phyloP scores from a whole-genome alignment of 2,329 filamentous ascomycete genomes.

The Monosporascus sp. region DNA sequence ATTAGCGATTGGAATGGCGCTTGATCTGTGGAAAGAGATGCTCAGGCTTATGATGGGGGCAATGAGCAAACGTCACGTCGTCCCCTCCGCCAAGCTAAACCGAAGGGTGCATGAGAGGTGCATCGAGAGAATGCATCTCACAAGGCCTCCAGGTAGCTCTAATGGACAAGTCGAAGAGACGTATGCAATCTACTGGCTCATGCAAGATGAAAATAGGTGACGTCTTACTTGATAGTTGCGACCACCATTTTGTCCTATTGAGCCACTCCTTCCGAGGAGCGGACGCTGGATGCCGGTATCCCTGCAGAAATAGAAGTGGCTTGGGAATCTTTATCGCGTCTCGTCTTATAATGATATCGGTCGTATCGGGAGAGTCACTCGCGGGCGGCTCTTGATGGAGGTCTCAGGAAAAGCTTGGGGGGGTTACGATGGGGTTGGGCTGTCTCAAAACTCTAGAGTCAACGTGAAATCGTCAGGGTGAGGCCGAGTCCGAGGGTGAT shows the following conservation, averaged over 20 bases:
- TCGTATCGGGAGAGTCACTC: not conserved
- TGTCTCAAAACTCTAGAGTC: too few relatives aligned
- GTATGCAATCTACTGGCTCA: not conserved
- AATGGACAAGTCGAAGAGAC: not conserved
- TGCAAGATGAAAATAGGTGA: conserved; percentile 15
- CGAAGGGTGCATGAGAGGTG: not conserved
- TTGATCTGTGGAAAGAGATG: conserved; percentile 2
- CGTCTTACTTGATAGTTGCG: conserved; percentile 59
- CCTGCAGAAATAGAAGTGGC: conserved; percentile 1
- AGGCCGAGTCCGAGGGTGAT: too few relatives aligned
- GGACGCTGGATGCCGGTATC: conserved; percentile 12
- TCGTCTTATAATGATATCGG: not conserved
- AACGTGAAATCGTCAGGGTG: too few relatives aligned
- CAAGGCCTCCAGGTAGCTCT: not conserved
- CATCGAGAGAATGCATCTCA: not conserved
- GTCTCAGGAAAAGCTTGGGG: not conserved
- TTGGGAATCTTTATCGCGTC: not conserved
- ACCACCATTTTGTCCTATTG: conserved; percentile 49
- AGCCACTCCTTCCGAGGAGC: conserved; percentile 34
- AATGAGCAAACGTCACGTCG: conserved; percentile 8
- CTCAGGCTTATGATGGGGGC: not conserved
- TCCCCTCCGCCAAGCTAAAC: not conserved
- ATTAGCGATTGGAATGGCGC: conserved; percentile 12
- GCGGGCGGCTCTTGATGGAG: too few relatives aligned
- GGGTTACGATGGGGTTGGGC: too few relatives aligned